Evolutionary conservation across 2,329 filamentous ascomycete species (phyloP), one percentile per base, ranked within the genome.

Genomic region (Dactylellina parvicollis): DNA sequence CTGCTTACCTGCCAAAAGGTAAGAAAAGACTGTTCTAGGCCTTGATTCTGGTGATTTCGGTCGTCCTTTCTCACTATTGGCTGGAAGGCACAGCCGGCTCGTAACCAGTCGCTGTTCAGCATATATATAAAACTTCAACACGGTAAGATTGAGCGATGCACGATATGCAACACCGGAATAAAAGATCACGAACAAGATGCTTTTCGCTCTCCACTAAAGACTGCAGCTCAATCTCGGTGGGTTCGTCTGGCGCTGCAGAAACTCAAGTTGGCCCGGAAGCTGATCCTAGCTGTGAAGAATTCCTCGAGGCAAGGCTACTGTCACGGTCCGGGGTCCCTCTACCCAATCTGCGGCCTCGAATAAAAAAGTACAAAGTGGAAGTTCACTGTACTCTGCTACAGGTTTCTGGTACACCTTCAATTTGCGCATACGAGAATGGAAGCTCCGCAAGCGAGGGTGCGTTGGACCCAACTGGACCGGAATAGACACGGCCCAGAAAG

Each of bases 361-460:
- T n/a, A n/a, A n/a, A n/a, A 24, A 8, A 14, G 32, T 65, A 65
- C 60, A 65, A 65, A 55, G 44, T 42, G 38, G 49, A 47, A 56
- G 28, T 20, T 65, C 38, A 32, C 8, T 55, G 38, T 65, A 55
- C 60, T 32, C 14, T 18, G 32, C 20, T 4, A 9, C n/a, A 47
- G 24, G 60, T 64, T 26, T 1, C 26, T 46, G 32, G 28, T n/a
- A n/a, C n/a, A n/a, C n/a, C n/a, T n/a, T n/a, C n/a, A n/a, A n/a
- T n/a, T n/a, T n/a, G n/a, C n/a, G n/a, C n/a, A n/a, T n/a, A 47
- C 20, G 26, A 49, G 20, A 22, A 49, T 22, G 10, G 10, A 5
- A 22, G 16, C 5, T 10, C 46, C 22, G 40, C 26, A 28, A 52
- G 12, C 28, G 28, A 52, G 47, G 34, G 12, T 44, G 20, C 22